Conservation (phyloP, 164 flowering plant genomes). For the Aristolochia californica region DNA sequence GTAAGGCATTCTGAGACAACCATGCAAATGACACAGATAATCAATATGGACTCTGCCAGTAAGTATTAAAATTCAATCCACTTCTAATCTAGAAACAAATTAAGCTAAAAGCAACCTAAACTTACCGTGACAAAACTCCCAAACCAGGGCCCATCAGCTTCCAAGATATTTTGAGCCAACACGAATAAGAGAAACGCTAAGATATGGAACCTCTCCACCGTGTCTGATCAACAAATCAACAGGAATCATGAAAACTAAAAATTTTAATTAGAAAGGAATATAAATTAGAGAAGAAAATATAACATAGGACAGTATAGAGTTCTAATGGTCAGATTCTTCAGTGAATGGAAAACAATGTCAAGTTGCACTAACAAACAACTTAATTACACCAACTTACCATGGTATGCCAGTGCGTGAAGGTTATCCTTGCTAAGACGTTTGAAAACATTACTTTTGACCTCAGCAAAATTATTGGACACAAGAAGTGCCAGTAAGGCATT, state of each 20-base stretch:
- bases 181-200: conserved; percentile 77
- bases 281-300: background rate
- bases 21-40: conserved; percentile 9
- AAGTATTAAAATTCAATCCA: background rate
- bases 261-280: background rate
- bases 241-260: too few relatives aligned
- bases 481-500: conserved; percentile 89
- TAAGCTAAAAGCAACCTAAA: conserved; percentile 1
- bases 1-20: conserved; percentile 58
- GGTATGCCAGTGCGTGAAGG: conserved; percentile 66
- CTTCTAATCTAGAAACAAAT: background rate
- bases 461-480: conserved; percentile 91
- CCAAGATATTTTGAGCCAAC: conserved; percentile 90
- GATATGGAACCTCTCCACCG: conserved; percentile 93
- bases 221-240: conserved; percentile 39
- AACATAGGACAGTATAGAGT: background rate
- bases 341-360: background rate
- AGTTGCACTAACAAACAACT: background rate
- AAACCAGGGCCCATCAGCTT: conserved; percentile 97
- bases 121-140: conserved; percentile 73
- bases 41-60: background rate
- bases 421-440: conserved; percentile 93
- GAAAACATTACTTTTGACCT: conserved; percentile 94
- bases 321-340: conserved; percentile 1
- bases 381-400: conserved; percentile 41